phyloP scores from a whole-genome alignment of 768 basidiomycete genomes.

The Boletus rufocinnamomeus region DNA sequence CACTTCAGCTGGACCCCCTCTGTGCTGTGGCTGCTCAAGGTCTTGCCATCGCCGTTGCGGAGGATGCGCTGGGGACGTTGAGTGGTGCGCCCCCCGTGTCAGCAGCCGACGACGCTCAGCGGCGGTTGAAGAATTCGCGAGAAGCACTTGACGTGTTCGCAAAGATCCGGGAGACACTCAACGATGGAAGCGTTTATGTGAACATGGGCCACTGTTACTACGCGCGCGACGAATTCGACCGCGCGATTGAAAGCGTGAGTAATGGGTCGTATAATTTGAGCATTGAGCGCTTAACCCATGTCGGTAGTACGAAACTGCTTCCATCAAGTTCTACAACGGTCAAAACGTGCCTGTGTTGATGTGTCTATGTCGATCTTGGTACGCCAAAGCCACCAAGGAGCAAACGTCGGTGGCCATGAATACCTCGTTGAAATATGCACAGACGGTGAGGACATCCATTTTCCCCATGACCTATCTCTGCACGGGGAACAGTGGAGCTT shows the following conservation, averaged over 20 bases:
- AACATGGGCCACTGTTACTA: conserved; percentile 98
- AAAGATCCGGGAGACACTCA: conserved; percentile 85
- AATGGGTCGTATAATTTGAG: background rate
- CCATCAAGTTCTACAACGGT: conserved; percentile 70
- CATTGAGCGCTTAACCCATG: background rate
- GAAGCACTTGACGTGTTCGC: conserved; percentile 90
- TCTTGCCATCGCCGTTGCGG: conserved; percentile 90
- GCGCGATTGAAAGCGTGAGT: conserved; percentile 92
- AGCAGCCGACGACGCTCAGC: conserved; percentile 63
- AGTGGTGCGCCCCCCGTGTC: conserved; percentile 52
- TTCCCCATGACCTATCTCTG: background rate
- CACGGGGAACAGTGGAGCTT: background rate
- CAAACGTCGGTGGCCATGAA: conserved; percentile 81
- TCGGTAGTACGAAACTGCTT: conserved; percentile 87
- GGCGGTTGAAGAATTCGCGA: conserved; percentile 69
- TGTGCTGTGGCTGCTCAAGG: conserved; percentile 96
- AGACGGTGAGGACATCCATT: conserved; percentile 52
- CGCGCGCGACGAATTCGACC: conserved; percentile 89
- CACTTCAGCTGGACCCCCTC: conserved; percentile 75
- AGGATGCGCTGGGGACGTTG: conserved; percentile 78
- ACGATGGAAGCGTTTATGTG: conserved; percentile 83
- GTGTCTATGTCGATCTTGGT: conserved; percentile 92
- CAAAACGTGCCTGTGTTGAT: conserved; percentile 76
- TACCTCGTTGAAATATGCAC: conserved; percentile 81
- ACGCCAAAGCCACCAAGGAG: conserved; percentile 90